phyloP scores from a whole-genome alignment of 106 monocot genomes.

The Phalaenopsis aphrodite region DNA sequence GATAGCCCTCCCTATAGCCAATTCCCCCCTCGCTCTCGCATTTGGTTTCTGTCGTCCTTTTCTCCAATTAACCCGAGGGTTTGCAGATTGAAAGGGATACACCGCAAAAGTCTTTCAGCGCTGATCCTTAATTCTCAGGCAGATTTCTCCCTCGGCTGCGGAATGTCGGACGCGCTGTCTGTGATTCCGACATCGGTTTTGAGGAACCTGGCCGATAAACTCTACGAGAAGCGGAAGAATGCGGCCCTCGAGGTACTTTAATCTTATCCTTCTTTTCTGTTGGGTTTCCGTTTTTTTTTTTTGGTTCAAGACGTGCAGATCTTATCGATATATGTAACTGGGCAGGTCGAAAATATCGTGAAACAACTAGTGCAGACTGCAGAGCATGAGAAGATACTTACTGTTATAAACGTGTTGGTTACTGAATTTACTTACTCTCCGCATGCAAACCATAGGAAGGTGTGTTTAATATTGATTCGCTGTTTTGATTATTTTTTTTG shows the following conservation, averaged over 20 bases:
- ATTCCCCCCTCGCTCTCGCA: not conserved
- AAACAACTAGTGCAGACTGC: slow-evolving; percentile 20
- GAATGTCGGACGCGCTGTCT: slow-evolving; percentile 60
- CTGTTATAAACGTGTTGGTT: slow-evolving; percentile 17
- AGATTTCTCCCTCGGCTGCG: slow-evolving; percentile 3
- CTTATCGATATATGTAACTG: slow-evolving; percentile 8
- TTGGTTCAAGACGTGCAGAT: not conserved
- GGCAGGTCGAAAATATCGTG: slow-evolving; percentile 26
- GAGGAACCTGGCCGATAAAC: slow-evolving; percentile 88
- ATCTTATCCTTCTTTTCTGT: not conserved
- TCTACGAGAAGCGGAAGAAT: slow-evolving; percentile 98
- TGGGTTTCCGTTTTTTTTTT: not conserved
- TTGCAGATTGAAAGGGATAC: not conserved
- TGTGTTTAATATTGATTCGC: slow-evolving; percentile 5
- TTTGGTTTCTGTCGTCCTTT: not conserved
- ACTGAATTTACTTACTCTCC: slow-evolving; percentile 21
- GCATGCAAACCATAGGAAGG: slow-evolving; percentile 62
- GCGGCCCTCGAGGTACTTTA: slow-evolving; percentile 78
- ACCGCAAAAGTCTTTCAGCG: not conserved
- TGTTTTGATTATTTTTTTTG: not conserved
- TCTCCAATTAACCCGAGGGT: too few relatives aligned
- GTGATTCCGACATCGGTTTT: slow-evolving; percentile 60
- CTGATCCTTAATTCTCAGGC: not conserved
- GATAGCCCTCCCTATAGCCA: not conserved
- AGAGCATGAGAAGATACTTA: slow-evolving; percentile 25